A percentile compares a stretch with the other conserved stretches of the same genome.
phyloP scores from a whole-genome alignment of 2,329 filamentous ascomycete genomes.

The Hypoxylon sp. region DNA sequence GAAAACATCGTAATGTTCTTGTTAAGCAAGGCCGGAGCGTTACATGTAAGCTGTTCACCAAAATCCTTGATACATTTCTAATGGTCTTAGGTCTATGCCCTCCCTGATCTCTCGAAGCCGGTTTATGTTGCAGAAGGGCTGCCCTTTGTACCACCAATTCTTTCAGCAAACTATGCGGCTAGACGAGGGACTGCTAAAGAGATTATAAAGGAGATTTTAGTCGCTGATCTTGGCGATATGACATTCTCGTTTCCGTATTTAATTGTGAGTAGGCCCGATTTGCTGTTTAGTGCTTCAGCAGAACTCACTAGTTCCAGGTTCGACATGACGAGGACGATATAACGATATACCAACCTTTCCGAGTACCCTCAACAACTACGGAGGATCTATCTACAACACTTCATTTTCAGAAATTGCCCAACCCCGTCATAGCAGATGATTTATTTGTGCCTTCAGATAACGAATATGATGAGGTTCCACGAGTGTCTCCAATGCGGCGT shows the following conservation, averaged over 20 bases:
- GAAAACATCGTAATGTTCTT: slow-evolving; percentile 80
- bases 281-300: slow-evolving; percentile 17
- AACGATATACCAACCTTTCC: slow-evolving; percentile 87
- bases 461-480: slow-evolving; percentile 64
- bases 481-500: slow-evolving; percentile 68
- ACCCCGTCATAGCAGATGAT: slow-evolving; percentile 75
- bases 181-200: slow-evolving; percentile 81
- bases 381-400: slow-evolving; percentile 70
- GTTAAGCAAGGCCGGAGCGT: slow-evolving; percentile 79
- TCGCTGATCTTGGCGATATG: slow-evolving; percentile 87
- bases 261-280: slow-evolving; percentile 71
- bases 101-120: slow-evolving; percentile 79
- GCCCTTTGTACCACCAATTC: slow-evolving; percentile 80
- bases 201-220: slow-evolving; percentile 81
- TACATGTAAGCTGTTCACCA: slow-evolving; percentile 73
- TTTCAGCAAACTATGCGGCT: slow-evolving; percentile 79
- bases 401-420: slow-evolving; percentile 82
- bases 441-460: slow-evolving; percentile 66
- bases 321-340: slow-evolving; percentile 87
- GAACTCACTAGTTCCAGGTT: slow-evolving; percentile 64
- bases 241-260: slow-evolving; percentile 81
- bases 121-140: slow-evolving; percentile 84
- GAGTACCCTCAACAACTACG: slow-evolving; percentile 59
- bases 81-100: slow-evolving; percentile 76
- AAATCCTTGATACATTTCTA: slow-evolving; percentile 25